Evolutionary conservation across 176 grass and related monocot species (phyloP).

Genomic region (Leersia perrieri): DNA sequence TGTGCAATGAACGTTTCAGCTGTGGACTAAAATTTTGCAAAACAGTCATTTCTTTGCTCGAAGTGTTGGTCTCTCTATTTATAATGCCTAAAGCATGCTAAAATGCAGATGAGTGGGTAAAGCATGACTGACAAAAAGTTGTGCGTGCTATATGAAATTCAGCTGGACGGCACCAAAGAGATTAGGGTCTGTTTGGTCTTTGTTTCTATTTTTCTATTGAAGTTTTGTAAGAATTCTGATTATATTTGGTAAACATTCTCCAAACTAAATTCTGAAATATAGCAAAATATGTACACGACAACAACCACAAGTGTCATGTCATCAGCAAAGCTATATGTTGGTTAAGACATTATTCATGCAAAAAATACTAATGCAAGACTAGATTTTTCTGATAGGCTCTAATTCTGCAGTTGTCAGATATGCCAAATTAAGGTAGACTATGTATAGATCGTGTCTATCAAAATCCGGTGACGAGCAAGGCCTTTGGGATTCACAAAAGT

Average conservation of each 20-base stretch:
- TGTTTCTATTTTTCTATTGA: too few relatives aligned
- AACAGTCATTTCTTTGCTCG: not conserved
- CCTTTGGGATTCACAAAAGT: not conserved
- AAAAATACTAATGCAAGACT: not conserved
- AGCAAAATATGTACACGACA: not conserved
- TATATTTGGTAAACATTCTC: not conserved
- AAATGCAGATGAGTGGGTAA: slow-evolving; percentile 14
- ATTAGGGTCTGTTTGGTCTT: not conserved
- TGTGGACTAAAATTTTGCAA: not conserved
- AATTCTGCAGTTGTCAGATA: not conserved
- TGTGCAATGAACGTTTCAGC: not conserved
- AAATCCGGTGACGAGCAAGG: not conserved
- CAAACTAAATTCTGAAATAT: not conserved
- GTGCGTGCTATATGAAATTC: not conserved
- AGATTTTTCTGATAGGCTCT: not conserved
- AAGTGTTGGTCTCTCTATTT: slow-evolving; percentile 14
- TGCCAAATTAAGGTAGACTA: not conserved
- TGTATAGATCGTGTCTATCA: not conserved
- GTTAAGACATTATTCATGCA: not conserved
- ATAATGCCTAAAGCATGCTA: not conserved
- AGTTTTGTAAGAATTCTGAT: not conserved
- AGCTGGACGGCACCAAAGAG: not conserved
- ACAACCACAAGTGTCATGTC: not conserved
- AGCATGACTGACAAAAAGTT: not conserved
- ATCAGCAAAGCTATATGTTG: not conserved